Evolutionary conservation across 2,329 filamentous ascomycete species (phyloP), one percentile per base, ranked within the genome.

Genomic region (Nannizzia gypsea): DNA sequence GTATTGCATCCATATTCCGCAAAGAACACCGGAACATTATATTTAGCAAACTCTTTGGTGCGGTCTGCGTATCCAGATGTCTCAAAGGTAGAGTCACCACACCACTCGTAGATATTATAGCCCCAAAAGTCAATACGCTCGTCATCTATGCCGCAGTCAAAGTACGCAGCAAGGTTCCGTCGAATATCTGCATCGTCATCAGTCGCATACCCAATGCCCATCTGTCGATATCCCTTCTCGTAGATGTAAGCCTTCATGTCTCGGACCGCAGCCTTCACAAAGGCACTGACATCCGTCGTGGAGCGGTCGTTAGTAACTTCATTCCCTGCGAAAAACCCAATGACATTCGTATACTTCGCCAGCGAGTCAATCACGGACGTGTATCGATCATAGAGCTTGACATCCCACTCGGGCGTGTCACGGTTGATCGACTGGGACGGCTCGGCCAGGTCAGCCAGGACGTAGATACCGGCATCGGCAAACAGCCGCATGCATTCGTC

Each of bases 61-160:
- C 92, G 88, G 60, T 84, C 81, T 64, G 86, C 80, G 77, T 91
- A 99, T 59, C 90, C 89, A 2, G 93, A 96, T 61, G 80, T 71
- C 40, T 80, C 70, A 78, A 87, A 93, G 68, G 79, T 83, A 70
- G 88, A 95, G 67, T 91, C 74, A 67, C 92, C 93, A 73, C 93
- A 99, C 93, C 93, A 99, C 59, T 91, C 95, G 82, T 99, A 99
- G 78, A 97, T 96, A 81, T 99, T 99, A 86, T 97, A 97, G 61
- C 93, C 93, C 89, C 91, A 99, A 81, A 95, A 97, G 76, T 99
- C 93, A 66, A 97, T 96, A 62, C 87, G 74, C 70, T 76, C 75
- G 8, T 78, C 77, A 40, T 79, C 72, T 63, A 83, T 74, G 63
- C 70, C 66, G 72, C 93, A 99, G 81, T 96, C 90, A 79, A 99